Evolutionary conservation across 768 basidiomycete genomes (phyloP).

Genomic region (Dacryopinax spathularia): DNA sequence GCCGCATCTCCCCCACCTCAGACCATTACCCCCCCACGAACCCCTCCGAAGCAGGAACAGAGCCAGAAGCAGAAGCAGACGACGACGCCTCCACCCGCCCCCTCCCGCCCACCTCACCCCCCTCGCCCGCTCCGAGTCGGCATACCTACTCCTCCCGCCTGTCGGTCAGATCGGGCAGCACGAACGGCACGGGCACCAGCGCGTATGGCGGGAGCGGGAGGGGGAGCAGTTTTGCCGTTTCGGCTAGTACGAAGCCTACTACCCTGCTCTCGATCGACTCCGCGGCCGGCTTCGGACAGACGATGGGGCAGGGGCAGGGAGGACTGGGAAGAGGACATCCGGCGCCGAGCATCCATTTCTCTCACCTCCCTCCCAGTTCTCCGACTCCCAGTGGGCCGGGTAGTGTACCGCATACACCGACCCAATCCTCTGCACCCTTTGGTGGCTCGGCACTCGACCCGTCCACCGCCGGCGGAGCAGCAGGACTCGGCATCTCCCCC

Average conservation of each 20-base stretch:
- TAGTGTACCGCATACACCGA: constrained; percentile 29
- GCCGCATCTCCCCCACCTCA: constrained; percentile 2
- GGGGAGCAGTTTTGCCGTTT: constrained; percentile 46
- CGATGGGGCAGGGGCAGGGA: no score
- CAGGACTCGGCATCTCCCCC: not conserved
- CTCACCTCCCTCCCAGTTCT: constrained; percentile 1
- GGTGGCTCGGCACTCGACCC: constrained; percentile 26
- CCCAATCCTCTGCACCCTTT: no score
- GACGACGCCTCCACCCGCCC: constrained; percentile 89
- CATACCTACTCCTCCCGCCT: constrained; percentile 56
- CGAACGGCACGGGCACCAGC: constrained; percentile 56
- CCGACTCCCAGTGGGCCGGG: not conserved
- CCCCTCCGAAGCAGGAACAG: no score
- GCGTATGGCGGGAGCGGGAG: no score
- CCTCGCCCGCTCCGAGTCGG: constrained; percentile 71
- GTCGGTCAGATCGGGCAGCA: constrained; percentile 28
- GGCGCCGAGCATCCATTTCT: constrained; percentile 8
- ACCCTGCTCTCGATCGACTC: constrained; percentile 84
- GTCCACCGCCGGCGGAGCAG: constrained; percentile 27
- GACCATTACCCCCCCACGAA: constrained; percentile 1
- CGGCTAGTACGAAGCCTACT: constrained; percentile 75
- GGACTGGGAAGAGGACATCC: no score
- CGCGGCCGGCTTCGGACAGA: constrained; percentile 18
- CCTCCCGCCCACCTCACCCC: constrained; percentile 73
- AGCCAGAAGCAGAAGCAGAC: no score